Base-by-base conservation (phyloP, 352 stramenopile species). In the Phytopythium montanum region DNA sequence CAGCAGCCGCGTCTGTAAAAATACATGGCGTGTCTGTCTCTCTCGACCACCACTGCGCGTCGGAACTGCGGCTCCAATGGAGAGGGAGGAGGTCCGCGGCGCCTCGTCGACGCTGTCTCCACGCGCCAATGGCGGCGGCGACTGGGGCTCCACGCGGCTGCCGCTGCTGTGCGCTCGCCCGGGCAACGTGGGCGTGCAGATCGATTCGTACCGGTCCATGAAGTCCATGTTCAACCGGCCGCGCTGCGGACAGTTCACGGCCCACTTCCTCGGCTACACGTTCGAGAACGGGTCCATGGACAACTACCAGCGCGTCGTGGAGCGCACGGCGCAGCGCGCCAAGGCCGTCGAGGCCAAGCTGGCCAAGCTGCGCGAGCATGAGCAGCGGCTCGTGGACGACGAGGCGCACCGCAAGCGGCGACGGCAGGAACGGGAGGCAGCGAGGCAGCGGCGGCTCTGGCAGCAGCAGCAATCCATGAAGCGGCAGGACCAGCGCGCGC, bases 131-230 rank as follows among this genome's bases (percentile, higher is more conserved):
- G 25, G 21, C 18, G 14, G 44, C 3, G 36, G 19, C n/a, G 56
- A 56, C 6, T 68, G 66, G 66, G 51, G 45, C 14, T 34, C 25
- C 23, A 55, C 67, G 16, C 82, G 80, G 41, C 69, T 88, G 25
- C 81, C 77, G 46, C 33, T 87, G 41, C 44, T 91, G 19, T 67
- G 61, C 29, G 85, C 81, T 28, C 76, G 79, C 14, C 76, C 81
- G 29, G 79, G 81, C 29, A 94, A 92, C 56, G 75, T 94, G 21
- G 81, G 85, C 41, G 75, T 92, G 19, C 81, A 89, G 68, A 88
- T 94, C 57, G 80, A 91, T 54, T 63, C 85, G 41, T 86, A 85
- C 42, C 81, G 85, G 9, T 58, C 65, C 1, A 83, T 88, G 69
- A 76, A 76, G 31, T 39, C 53, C 49, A 31, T 86, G 42, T 81